Base-by-base conservation (phyloP, 805 yeast genomes). In the Ogataea ganodermae region DNA sequence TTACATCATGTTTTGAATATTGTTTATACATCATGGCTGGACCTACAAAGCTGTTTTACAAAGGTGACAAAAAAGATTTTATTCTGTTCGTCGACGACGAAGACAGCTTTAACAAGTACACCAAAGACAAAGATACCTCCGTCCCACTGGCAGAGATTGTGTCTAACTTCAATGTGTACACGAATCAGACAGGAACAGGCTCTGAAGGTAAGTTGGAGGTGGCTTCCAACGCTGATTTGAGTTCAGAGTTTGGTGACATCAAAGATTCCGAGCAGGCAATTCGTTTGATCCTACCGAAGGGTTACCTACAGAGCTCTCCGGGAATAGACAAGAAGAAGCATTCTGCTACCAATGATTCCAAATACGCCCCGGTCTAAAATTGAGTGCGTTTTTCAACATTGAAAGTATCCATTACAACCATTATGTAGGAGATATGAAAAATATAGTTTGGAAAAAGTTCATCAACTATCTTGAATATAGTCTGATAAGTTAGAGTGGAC, bases 181-280 rank as follows among this genome's bases (percentile, higher is more conserved):
- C 78, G 18, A 78, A 80, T 46, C 75, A 75, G 50, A 72, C 71
- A 20, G 85, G 87, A 38, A 70, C 69, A 33, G 96, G 96, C 26
- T 69, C 81, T 3, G 86, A 80, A 57, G 96, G 96, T 47, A 74
- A 76, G 7, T 62, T 86, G 21, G 87, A 84, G 43, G 83, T 79
- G 58, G 96, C 92, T 2, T 84, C 92, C 6, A 76, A 79, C 46
- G 69, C 72, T 16, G 86, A 83, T 50, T 62, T 89, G 32, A 75
- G 74, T 42, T 77, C 77, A 52, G 94, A 88, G 59, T 89, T 89
- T 55, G 92, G 90, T 23, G 70, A 77, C 21, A 68, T 74, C 41
- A 71, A 69, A 33, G 59, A 65, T 3, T 88, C 84, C 45, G 83
- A 79, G 22, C 61, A 56, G 31, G 63, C 78, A n/a, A 75, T 89